phyloP scores from a whole-genome alignment of 768 basidiomycete species.

The Termitomyces sp. region DNA sequence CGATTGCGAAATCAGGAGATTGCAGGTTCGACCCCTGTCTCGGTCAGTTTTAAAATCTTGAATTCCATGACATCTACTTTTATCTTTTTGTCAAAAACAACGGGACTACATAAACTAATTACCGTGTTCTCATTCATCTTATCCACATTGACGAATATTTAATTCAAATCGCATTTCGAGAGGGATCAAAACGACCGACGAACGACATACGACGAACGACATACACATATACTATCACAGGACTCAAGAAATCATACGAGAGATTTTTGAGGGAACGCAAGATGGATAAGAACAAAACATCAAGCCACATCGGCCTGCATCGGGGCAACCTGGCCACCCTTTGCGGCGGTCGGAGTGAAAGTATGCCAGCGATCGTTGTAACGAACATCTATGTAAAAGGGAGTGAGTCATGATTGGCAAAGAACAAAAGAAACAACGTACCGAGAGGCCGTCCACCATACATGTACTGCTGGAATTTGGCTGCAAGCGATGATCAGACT shows the following conservation, averaged over 20 bases:
- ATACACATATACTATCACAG: neutral
- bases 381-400: conserved; percentile 61
- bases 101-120: too few species aligned
- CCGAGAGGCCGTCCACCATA: conserved; percentile 89
- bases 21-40: conserved; percentile 74
- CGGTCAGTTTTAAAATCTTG: conserved; percentile 8
- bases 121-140: too few species aligned
- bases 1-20: conserved; percentile 66
- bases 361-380: conserved; percentile 97
- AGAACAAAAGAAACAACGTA: conserved; percentile 30
- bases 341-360: conserved; percentile 85
- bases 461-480: conserved; percentile 95
- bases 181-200: neutral
- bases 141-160: neutral
- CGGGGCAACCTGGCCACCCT: conserved; percentile 73
- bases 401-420: conserved; percentile 4
- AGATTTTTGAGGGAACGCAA: neutral
- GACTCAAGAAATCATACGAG: neutral
- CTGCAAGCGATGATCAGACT: conserved; percentile 28
- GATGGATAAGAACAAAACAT: neutral
- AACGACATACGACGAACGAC: neutral
- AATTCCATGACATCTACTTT: too few species aligned
- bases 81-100: too few species aligned
- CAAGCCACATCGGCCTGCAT: conserved; percentile 53
- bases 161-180: neutral